Base-by-base conservation (phyloP, 768 basidiomycete species). In the Kwoniella dendrophila region DNA sequence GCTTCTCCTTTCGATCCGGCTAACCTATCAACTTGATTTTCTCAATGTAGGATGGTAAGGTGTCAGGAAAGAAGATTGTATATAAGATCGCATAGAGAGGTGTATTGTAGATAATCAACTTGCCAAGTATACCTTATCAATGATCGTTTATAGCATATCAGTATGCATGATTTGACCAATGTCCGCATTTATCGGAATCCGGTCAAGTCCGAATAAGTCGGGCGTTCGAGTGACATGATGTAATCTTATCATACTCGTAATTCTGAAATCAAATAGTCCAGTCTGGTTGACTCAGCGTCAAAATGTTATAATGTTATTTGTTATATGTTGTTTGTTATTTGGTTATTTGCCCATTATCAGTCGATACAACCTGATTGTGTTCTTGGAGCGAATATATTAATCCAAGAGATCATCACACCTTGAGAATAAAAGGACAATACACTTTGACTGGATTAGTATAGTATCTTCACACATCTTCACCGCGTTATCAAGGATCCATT, bases 21-120 rank as follows among this genome's bases (percentile, higher is more conserved):
- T 10, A 41, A 55, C 24, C n/a, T n/a, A n/a, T n/a, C n/a, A n/a
- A n/a, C n/a, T 33, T 53, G 59, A 53, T 20, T 11, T 16, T 50
- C 3, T 2, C 30, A 10, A 16, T 30, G 33, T 50, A 67, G 67
- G 56, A 58, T 18, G 66, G 66, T 5, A 67, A 68, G 49, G 66
- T 70, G 7, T 70, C 68, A 4, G 68, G 68, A 5, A 60, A 54
- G 41, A 70, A 70, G 65, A 41, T 70, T 2, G 64, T 70, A 1
- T 66, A 64, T 59, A 70, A 67, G 58, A 61, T 69, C 16, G 60
- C 59, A 3, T 54, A 41, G 12, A 26, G 44, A 45, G 12, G 16
- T 3, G n/a, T n/a, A n/a, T n/a, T n/a, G n/a, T n/a, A n/a, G n/a
- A n/a, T n/a, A n/a, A n/a, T n/a, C n/a, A n/a, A n/a, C n/a, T n/a